phyloP scores from a whole-genome alignment of 257 asterid genomes.

The Handroanthus guayacan region DNA sequence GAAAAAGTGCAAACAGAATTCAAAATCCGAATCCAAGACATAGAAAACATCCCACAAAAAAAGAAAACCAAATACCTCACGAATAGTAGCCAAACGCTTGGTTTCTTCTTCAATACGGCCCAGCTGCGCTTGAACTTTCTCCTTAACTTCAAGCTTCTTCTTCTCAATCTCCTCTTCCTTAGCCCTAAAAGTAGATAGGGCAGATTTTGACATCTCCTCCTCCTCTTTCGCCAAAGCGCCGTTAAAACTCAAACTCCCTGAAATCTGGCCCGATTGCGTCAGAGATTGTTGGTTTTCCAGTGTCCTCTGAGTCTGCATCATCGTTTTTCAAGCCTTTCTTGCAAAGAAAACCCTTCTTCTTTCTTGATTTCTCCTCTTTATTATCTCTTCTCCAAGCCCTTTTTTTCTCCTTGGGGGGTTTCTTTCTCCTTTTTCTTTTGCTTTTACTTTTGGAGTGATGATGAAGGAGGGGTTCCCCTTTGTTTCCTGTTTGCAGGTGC shows the following conservation, averaged over 20 bases:
- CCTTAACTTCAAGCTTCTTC: constrained; percentile 89
- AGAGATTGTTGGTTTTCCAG: constrained; percentile 71
- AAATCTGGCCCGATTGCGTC: constrained; percentile 76
- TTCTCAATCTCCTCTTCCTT: constrained; percentile 99
- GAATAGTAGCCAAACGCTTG: constrained; percentile 79
- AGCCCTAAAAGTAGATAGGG: constrained; percentile 86
- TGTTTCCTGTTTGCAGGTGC: constrained; percentile 53
- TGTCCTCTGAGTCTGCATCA: constrained; percentile 74
- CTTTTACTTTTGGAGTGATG: constrained; percentile 63
- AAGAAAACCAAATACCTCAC: constrained; percentile 62
- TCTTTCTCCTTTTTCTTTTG: constrained; percentile 35
- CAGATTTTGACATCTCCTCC: constrained; percentile 93
- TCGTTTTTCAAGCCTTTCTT: constrained; percentile 26
- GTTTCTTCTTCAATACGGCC: constrained; percentile 98
- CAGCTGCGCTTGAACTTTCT: constrained; percentile 87
- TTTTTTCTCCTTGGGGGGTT: constrained; percentile 29
- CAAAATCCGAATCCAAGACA: constrained; percentile 6
- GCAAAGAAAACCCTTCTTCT: constrained; percentile 45
- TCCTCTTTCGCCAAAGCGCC: constrained; percentile 76
- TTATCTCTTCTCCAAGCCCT: constrained; percentile 25
- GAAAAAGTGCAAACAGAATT: not conserved
- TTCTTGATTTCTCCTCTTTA: constrained; percentile 40
- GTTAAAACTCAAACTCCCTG: constrained; percentile 84
- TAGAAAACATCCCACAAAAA: not conserved
- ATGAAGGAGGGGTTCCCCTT: constrained; percentile 32